Base-by-base conservation (phyloP, 225 moss, liverwort and hornwort species). In the Anthoceros angustus region DNA sequence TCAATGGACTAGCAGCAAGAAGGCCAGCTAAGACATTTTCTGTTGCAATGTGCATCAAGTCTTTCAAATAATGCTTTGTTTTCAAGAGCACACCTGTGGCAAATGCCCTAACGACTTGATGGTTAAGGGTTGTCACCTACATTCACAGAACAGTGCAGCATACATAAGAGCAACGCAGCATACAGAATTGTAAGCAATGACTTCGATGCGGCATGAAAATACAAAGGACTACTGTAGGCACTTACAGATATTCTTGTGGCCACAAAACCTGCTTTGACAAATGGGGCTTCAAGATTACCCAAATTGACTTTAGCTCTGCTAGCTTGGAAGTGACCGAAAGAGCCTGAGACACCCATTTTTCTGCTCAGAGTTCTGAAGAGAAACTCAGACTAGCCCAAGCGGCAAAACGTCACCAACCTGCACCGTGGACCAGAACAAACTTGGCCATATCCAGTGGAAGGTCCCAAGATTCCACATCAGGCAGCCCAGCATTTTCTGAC, bases 291-390 rank as follows among this genome's bases (percentile, higher is more conserved):
- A 62, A 91, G 55, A 65, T 75, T 79, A 42, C 91, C 95, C 70
- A 74, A 80, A 66, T 86, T 88, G 61, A 88, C 95, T 69, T 85
- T 86, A 23, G 88, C 86, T 77, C 79, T 88, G 78, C 88, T 91
- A 66, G 95, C 95, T 77, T 95, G 95, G 66, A 91, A 95, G 69
- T 95, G 91, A 32, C 95, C 91, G 76, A 78, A 95, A 3, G 95
- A 95, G 73, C 95, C 94, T 94, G 67, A 72, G 70, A 71, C 66
- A 60, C 74, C 43, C 41, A 68, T 24, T 42, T 21, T 25, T 50
- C 40, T 20, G 16, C 64, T 12, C 8, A 64, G 50, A 75, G 55
- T 41, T 42, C 12, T 68, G 40, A 23, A 2, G 8, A 11, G 5
- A 42, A 11, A 25, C n/a, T 65, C 9, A 0, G 9, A 5, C 50